Percentiles rank a stretch among this genome's conserved stretches.
phyloP scores from a whole-genome alignment of 768 basidiomycete species.

The Dioszegia crocea region DNA sequence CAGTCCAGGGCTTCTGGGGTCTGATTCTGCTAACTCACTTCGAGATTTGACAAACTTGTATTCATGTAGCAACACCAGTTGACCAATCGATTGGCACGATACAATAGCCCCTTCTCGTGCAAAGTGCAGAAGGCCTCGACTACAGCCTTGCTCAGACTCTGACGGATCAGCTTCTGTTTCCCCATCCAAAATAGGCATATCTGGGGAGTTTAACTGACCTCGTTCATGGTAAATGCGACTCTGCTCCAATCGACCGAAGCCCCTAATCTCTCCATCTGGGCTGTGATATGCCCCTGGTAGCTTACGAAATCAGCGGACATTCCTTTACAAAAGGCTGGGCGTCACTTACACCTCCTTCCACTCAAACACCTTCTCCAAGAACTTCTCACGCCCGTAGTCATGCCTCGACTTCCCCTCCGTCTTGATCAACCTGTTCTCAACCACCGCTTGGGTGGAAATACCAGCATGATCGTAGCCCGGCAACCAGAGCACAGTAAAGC shows the following conservation, averaged over 20 bases:
- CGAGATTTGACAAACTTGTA: conserved; percentile 95
- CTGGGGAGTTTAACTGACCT: conserved; percentile 57
- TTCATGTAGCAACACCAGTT: conserved; percentile 97
- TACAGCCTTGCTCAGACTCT: conserved; percentile 79
- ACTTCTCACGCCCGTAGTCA: conserved; percentile 89
- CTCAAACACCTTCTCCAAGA: conserved; percentile 82
- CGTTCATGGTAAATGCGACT: conserved; percentile 91
- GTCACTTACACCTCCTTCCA: conserved; percentile 90
- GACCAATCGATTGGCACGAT: conserved; percentile 92
- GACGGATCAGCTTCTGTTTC: not conserved
- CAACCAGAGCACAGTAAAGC: conserved; percentile 79
- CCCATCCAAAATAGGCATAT: too few species aligned
- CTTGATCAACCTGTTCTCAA: conserved; percentile 88
- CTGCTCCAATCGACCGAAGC: conserved; percentile 93
- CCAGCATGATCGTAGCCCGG: conserved; percentile 99
- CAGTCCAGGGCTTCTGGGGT: not conserved
- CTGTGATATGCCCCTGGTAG: conserved; percentile 88
- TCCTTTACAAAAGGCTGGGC: not conserved
- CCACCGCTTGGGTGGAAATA: conserved; percentile 95
- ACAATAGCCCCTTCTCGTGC: conserved; percentile 85
- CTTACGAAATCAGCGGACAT: conserved; percentile 51
- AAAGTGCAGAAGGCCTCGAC: conserved; percentile 84
- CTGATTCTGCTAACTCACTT: conserved; percentile 55
- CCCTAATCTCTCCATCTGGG: conserved; percentile 80
- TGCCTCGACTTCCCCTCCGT: conserved; percentile 74